phyloP scores from a whole-genome alignment of 768 basidiomycete species.

The Lactarius vividus region DNA sequence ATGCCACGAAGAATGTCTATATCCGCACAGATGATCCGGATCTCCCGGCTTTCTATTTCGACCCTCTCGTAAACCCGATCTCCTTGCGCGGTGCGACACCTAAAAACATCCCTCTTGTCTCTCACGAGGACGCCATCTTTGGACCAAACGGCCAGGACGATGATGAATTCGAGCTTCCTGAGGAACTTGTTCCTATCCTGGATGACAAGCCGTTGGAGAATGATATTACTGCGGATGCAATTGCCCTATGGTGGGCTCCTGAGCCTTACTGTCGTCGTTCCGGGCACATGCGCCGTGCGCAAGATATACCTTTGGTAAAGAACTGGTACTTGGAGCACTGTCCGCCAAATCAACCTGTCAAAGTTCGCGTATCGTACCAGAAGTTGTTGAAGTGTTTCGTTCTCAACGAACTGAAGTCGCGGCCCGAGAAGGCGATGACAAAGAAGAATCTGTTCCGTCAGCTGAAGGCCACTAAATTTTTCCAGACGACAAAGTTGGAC shows the following conservation, averaged over 20 bases:
- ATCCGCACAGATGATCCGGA: conserved; percentile 99
- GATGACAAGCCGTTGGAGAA: conserved; percentile 76
- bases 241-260: conserved; percentile 98
- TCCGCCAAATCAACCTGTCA: conserved; percentile 92
- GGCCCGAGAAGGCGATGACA: conserved; percentile 93
- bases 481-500: conserved; percentile 96
- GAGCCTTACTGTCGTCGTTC: conserved; percentile 93
- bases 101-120: conserved; percentile 76
- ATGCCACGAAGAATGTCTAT: conserved; percentile 95
- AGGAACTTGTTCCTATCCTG: conserved; percentile 75
- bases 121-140: conserved; percentile 92
- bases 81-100: conserved; percentile 83
- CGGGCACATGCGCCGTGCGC: conserved; percentile 89
- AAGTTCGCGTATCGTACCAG: conserved; percentile 98
- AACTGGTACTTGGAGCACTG: conserved; percentile 99
- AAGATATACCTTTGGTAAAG: conserved; percentile 95
- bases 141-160: conserved; percentile 84
- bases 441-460: conserved; percentile 97
- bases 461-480: conserved; percentile 98
- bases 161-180: conserved; percentile 85
- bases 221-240: conserved; percentile 92
- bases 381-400: conserved; percentile 96
- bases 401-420: conserved; percentile 86
- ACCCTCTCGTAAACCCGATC: conserved; percentile 97
- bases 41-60: conserved; percentile 98